These are phyloP conservation scores for Cercis canadensis DNA, from an alignment of 306 rosid genomes.

Conservation along the genomic window DNA sequence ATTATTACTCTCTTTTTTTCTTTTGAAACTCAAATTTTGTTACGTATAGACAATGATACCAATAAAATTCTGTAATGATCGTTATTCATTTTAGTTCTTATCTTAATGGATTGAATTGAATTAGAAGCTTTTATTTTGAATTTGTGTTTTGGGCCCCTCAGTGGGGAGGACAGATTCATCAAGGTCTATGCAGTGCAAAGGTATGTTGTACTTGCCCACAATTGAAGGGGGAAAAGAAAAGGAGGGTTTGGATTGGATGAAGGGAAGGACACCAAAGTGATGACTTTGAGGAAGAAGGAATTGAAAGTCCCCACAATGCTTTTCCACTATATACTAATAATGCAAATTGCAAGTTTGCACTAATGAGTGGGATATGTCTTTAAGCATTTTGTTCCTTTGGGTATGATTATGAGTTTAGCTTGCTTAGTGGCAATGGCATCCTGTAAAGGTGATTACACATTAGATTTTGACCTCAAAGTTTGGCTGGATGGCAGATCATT, in stretches of 20 bases:
- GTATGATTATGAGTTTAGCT: slow-evolving; percentile 20
- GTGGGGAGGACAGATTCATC: slow-evolving; percentile 33
- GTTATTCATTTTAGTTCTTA: neutral
- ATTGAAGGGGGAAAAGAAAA: slow-evolving; percentile 24
- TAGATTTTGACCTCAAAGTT: slow-evolving; percentile 23
- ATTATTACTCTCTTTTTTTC: too few species aligned
- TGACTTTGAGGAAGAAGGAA: slow-evolving; percentile 44
- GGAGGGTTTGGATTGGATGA: slow-evolving; percentile 22
- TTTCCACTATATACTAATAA: slow-evolving; percentile 46
- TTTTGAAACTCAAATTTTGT: too few species aligned
- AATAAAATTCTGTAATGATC: too few species aligned
- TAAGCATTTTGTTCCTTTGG: slow-evolving; percentile 38
- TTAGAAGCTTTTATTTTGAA: too few species aligned
- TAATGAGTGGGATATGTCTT: slow-evolving; percentile 42
- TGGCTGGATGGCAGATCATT: neutral
- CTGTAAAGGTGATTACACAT: slow-evolving; percentile 48
- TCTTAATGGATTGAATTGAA: neutral
- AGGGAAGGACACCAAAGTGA: slow-evolving; percentile 40
- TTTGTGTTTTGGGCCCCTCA: too few species aligned
- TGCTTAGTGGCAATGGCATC: slow-evolving; percentile 38
- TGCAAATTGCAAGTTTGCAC: slow-evolving; percentile 26
- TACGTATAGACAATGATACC: too few species aligned
- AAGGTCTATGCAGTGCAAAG: slow-evolving; percentile 40
- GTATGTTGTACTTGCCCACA: slow-evolving; percentile 47
- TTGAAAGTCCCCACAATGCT: slow-evolving; percentile 54